A percentile compares a stretch with the other conserved stretches of the same genome.
Evolutionary conservation across 2,329 filamentous ascomycete species (phyloP).

Genomic region (Epichloe aotearoae): DNA sequence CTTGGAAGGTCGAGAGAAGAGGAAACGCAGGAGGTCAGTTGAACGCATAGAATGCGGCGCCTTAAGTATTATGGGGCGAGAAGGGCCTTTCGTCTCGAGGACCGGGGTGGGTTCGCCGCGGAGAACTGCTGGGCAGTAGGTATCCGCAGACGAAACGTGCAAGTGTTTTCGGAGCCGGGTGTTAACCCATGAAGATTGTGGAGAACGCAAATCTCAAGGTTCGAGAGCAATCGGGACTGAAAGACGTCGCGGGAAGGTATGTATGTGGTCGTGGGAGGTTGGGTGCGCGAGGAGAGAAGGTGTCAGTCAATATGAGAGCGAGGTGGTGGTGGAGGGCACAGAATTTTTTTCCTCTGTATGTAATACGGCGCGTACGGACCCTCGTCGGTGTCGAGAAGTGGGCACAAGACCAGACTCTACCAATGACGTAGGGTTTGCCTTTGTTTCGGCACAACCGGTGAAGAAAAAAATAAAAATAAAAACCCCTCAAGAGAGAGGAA

Average conservation of each 20-base stretch:
- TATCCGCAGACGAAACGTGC: background rate
- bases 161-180: background rate
- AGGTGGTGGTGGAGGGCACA: background rate
- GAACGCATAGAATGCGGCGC: constrained; percentile 62
- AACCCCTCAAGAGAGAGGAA: too few relatives aligned
- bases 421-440: constrained; percentile 1
- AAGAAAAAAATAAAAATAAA: background rate
- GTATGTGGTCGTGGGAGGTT: background rate
- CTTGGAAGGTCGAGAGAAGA: constrained; percentile 83
- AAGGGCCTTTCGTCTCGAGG: background rate
- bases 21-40: constrained; percentile 80
- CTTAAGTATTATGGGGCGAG: background rate
- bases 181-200: background rate
- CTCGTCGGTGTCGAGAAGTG: background rate
- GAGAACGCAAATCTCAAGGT: background rate
- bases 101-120: background rate
- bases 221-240: background rate
- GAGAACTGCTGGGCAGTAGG: background rate
- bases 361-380: too few relatives aligned
- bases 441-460: background rate
- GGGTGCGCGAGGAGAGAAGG: background rate
- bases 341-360: background rate
- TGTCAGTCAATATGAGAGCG: background rate
- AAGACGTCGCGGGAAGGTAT: background rate
- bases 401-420: background rate